phyloP scores from a whole-genome alignment of 2,329 filamentous ascomycete species.

The Aspergillus sp. region DNA sequence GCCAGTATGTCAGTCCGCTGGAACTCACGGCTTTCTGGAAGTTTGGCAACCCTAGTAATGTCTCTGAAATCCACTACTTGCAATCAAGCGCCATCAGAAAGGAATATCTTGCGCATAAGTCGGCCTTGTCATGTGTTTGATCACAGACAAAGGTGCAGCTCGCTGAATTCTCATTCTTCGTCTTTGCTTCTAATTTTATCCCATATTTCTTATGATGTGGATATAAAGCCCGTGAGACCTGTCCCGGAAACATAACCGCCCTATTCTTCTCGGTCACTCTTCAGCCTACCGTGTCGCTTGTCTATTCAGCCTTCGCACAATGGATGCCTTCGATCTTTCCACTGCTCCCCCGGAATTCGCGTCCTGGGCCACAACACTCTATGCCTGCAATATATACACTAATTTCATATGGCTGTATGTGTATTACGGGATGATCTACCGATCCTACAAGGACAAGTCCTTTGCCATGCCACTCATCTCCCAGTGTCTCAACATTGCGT shows the following conservation, averaged over 20 bases:
- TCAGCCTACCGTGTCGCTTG: neutral
- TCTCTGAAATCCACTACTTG: too few relatives aligned
- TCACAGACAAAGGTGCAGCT: too few relatives aligned
- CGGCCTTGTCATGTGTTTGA: too few relatives aligned
- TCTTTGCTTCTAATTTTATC: too few relatives aligned
- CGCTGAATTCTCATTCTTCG: too few relatives aligned
- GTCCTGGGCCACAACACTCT: neutral
- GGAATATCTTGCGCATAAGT: too few relatives aligned
- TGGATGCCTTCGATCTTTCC: neutral
- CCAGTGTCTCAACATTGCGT: neutral
- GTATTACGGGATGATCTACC: neutral
- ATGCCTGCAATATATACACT: neutral
- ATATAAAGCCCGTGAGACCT: too few relatives aligned
- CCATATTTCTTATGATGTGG: too few relatives aligned
- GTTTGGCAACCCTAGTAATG: too few relatives aligned
- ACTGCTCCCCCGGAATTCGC: neutral
- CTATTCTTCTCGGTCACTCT: neutral
- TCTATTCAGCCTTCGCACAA: neutral
- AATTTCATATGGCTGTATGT: neutral
- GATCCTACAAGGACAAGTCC: neutral
- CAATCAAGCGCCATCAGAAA: too few relatives aligned
- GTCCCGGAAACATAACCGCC: neutral
- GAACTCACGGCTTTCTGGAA: too few relatives aligned
- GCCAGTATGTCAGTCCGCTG: too few relatives aligned
- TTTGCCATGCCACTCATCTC: neutral